Evolutionary conservation across 176 grass and related monocot species (phyloP), one percentile per base, ranked within the genome.

Genomic region (Phyllostachys edulis): DNA sequence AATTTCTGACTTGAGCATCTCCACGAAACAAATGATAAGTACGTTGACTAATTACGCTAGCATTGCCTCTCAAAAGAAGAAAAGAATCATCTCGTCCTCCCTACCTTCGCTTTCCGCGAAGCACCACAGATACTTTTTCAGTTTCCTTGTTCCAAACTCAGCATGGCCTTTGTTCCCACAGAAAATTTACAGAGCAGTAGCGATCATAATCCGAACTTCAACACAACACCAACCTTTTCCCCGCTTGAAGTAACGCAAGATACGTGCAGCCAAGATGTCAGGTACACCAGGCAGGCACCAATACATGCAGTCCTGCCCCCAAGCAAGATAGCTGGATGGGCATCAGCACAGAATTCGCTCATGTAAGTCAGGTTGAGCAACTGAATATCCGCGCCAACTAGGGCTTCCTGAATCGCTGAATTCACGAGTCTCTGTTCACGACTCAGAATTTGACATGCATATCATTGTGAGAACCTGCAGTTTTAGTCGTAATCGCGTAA

Each of bases 231-330:
- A 82, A 11, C 60, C 67, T 47, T 75, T 55, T 32, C 49, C 67
- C 23, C 86, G 73, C 49, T 60, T 86, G 4, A 95, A 87, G 51
- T 85, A 66, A 77, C 95, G 84, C 78, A 87, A 73, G 67, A 98
- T 90, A 67, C 71, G 89, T 18, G 84, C 85, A 5, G 80, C 81
- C 85, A 99, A 80, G 83, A 99, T 79, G 63, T 99, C 89, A 0
- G 96, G 96, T 23, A 98, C 87, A 2, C 93, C 96, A 11, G 96
- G 96, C 14, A 98, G 83, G 79, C 96, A 98, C 96, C 96, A 98
- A 40, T 96, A 93, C 96, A 96, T 93, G 82, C 93, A 99, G 82
- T 99, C 96, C 89, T 98, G 93, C 7, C 93, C 96, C 84, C 96
- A 0, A 94, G 82, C 96, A 93, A 99, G 80, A 87, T 94, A 18